Base-by-base conservation (phyloP, 805 yeast species). In the Martiniozyma abietophila region DNA sequence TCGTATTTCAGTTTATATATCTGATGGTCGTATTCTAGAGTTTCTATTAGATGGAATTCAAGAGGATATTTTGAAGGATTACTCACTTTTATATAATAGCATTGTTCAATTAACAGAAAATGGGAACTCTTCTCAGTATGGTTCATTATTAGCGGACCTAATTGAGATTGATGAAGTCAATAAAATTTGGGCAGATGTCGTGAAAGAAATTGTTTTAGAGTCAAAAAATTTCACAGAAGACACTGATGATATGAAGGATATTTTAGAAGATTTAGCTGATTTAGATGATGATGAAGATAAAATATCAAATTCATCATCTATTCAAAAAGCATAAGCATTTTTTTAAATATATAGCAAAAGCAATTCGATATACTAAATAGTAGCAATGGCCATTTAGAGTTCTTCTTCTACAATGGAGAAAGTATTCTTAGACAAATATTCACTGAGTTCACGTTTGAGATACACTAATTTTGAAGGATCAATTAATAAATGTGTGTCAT, bases 401-500 rank as follows among this genome's bases (percentile, higher is more conserved):
- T 79, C 88, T 11, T 79, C 94, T 18, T 81, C 89, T 42, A 78
- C 55, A 2, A 95, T 92, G 48, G 83, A 79, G 58, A 81, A 89
- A 2, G 89, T 76, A 52, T 89, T 92, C 54, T 82, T 76, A 2
- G 94, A 76, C 17, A 89, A 62, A 41, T 85, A 58, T 41, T 74
- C 60, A 51, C 82, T 84, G 44, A 89, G 67, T 54, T 89, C 95
- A 34, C 59, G 63, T 46, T 86, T 89, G 31, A 89, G 77, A 49
- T 65, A 76, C 17, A 74, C 78, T 2, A 89, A 82, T 58, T 78
- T 81, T 25, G 73, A 70, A 21, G 79, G 80, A 45, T 83, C 89
- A 19, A 89, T 80, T 41, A 92, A 63, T 14, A 89, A 58, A 56
- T 92, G 97, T 1, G 92, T 83, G 29, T 88, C 96, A 52, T 92